These are phyloP conservation scores for Artemisia tridentata DNA, from an alignment of 129 eudicot species.

Conservation along the genomic window DNA sequence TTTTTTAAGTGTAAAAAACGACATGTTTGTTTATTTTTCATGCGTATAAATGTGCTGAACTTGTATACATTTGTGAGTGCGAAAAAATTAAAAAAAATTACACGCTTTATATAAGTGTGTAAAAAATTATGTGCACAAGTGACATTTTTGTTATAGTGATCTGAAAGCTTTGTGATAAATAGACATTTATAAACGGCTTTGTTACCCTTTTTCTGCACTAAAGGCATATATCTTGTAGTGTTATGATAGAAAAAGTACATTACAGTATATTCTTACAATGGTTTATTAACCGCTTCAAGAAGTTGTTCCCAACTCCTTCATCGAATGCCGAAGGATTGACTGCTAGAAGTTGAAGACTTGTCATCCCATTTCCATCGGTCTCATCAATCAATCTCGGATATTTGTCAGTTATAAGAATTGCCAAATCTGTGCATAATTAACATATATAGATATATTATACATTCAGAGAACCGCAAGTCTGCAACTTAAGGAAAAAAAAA, in stretches of 20 bases:
- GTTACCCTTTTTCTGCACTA: neutral
- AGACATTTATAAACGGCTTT: neutral
- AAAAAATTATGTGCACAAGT: no score
- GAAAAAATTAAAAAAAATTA: no score
- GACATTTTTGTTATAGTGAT: no score
- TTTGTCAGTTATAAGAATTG: constrained; percentile 20
- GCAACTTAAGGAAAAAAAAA: neutral
- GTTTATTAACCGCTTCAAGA: constrained; percentile 5
- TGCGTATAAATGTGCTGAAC: no score
- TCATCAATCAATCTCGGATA: constrained; percentile 7
- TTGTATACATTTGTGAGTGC: no score
- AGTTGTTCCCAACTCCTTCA: neutral
- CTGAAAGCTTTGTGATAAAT: no score
- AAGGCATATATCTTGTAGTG: neutral
- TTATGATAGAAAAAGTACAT: no score
- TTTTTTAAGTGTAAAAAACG: no score
- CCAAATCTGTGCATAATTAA: constrained; percentile 26
- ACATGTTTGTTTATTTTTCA: no score
- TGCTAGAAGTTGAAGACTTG: constrained; percentile 39
- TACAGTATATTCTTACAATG: neutral
- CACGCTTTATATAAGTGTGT: no score
- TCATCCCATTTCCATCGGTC: constrained; percentile 36
- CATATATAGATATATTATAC: neutral
- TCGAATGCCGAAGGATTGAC: constrained; percentile 32
- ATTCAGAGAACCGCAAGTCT: no score